These are phyloP conservation scores for Penicillium sp. DNA, from an alignment of 2,329 filamentous ascomycete genomes.

Conservation along the genomic window DNA sequence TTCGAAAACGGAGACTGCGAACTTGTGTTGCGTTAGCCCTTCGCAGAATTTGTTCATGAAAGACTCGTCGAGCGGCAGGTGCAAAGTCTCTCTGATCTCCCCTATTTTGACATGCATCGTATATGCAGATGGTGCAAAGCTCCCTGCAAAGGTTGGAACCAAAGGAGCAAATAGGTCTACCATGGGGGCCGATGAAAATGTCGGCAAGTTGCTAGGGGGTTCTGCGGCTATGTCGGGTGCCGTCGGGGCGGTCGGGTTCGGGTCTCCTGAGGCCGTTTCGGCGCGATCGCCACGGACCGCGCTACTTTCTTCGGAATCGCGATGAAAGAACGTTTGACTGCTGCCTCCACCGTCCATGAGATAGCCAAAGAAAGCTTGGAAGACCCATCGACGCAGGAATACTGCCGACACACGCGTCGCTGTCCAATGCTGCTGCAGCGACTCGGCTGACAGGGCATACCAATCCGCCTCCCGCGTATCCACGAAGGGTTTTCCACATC, in stretches of 20 bases:
- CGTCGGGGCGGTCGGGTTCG: background rate
- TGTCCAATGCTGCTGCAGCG: background rate
- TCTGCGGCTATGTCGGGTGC: background rate
- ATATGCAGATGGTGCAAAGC: background rate
- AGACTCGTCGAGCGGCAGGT: background rate
- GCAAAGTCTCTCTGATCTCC: background rate
- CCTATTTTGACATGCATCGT: background rate
- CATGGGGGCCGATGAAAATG: background rate
- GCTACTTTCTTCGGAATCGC: too few relatives aligned
- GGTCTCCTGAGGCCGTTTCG: too few relatives aligned
- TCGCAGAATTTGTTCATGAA: background rate
- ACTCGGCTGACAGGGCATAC: conserved; percentile 2
- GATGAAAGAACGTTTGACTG: background rate
- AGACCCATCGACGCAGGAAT: conserved; percentile 8
- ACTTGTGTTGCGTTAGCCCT: background rate
- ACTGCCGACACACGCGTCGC: background rate
- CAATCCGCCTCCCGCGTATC: conserved; percentile 4
- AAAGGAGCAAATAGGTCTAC: background rate
- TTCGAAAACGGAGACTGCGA: background rate
- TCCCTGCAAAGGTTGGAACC: background rate
- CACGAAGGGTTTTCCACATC: conserved; percentile 8
- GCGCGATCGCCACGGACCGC: too few relatives aligned
- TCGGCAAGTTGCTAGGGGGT: background rate
- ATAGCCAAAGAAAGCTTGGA: conserved; percentile 8
- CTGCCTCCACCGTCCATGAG: background rate